Conservation (phyloP, 2,329 filamentous ascomycete genomes). For the Chaetomium olivaceum region DNA sequence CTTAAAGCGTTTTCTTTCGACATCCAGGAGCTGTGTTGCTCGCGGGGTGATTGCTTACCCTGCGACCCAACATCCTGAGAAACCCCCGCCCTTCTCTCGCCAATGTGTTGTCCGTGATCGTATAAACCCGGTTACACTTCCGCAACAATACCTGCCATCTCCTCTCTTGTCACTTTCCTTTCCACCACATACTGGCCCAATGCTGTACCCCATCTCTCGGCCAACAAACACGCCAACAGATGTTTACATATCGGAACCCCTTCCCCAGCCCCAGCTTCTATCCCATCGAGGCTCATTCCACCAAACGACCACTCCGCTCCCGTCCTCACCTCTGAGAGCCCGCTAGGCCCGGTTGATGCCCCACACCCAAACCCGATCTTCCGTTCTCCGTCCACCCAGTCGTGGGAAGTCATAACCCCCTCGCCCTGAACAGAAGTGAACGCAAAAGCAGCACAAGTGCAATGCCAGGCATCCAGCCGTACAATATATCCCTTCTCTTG, state of each 20-base stretch:
- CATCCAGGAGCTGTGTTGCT: neutral
- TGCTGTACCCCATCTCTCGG: slow-evolving; percentile 60
- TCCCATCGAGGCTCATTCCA: slow-evolving; percentile 47
- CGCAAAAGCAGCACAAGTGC: slow-evolving; percentile 82
- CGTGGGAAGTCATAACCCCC: neutral
- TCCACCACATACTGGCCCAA: slow-evolving; percentile 60
- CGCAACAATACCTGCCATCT: slow-evolving; percentile 70
- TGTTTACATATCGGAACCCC: slow-evolving; percentile 77
- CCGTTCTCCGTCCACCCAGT: neutral
- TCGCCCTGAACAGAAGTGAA: slow-evolving; percentile 55
- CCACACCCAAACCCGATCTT: neutral
- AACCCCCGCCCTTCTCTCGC: neutral
- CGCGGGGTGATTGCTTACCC: neutral
- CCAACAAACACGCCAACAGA: slow-evolving; percentile 78
- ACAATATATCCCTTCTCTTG: slow-evolving; percentile 62
- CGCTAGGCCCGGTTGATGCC: slow-evolving; percentile 20
- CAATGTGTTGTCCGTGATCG: neutral
- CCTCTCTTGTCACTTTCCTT: slow-evolving; percentile 58
- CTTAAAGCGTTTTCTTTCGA: neutral
- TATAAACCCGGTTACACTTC: slow-evolving; percentile 37
- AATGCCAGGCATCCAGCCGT: slow-evolving; percentile 76
- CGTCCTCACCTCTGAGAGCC: neutral
- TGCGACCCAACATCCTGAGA: neutral
- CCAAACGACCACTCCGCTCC: slow-evolving; percentile 48
- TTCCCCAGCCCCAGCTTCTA: slow-evolving; percentile 27